Base-by-base conservation (phyloP, 2,329 filamentous ascomycete species). In the Magnaporthiopsis rhizophila region DNA sequence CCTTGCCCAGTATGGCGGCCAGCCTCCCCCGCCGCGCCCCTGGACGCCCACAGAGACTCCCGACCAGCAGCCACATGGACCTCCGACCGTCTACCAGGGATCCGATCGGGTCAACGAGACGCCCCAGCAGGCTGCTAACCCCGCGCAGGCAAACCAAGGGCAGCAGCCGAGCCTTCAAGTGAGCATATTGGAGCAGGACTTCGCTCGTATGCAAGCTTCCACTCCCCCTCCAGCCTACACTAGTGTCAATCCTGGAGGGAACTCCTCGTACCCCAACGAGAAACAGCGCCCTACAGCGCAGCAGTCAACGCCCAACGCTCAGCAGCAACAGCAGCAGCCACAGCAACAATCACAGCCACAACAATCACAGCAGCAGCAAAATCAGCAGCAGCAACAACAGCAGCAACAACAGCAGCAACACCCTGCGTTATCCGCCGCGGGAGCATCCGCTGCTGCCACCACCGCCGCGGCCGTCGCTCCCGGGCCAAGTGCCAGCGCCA, bases 161-260 rank as follows among this genome's bases (percentile, higher is more conserved):
- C 73, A 72, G 65, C 68, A 70, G 63, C 67, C 74, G 64, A 71
- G 74, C 62, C 74, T 86, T 38, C 86, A 88, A 69, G 81, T 86
- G 66, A 92, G 86, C 77, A 85, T 90, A n/a, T 76, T 97, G 50
- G 91, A 96, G 71, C 89, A 92, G 70, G 93, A 97, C 69, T 90
- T 97, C 73, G 87, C 92, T 69, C 87, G 92, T 24, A 83, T 97
- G 83, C 87, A 91, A 69, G 83, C 88, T 36, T 90, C 91, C 28
- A 92, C 92, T 64, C 93, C 94, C 18, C 95, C 95, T 26, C 95
- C 95, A n/a, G 94, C 95, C 7, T 99, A 99, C 75, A 95, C 92
- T 12, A 95, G 89, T 70, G 85, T 96, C 59, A 86, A 81, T 65
- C 76, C 80, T 0, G 76, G 75, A 57, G 75, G 76, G 34, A 71